These are phyloP conservation scores for Wickerhamomyces ciferrii DNA, from an alignment of 805 yeast species.

Conservation along the genomic window DNA sequence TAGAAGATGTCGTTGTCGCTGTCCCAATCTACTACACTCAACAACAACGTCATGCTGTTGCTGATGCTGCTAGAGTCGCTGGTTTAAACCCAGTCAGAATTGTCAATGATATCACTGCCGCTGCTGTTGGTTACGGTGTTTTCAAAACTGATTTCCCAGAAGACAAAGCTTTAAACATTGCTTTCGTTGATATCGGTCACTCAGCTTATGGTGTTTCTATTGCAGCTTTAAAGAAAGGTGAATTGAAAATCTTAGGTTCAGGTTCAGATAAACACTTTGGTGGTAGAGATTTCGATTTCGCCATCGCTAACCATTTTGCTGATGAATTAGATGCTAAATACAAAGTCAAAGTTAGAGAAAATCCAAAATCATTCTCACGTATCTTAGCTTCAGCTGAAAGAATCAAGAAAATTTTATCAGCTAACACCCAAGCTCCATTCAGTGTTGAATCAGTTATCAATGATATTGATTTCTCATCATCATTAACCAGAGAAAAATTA, in stretches of 20 bases:
- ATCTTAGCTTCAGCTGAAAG: conserved; percentile 88
- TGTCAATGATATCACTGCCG: conserved; percentile 96
- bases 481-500: conserved; percentile 84
- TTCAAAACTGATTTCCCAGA: conserved; percentile 96
- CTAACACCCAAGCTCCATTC: conserved; percentile 92
- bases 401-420: conserved; percentile 93
- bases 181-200: conserved; percentile 96
- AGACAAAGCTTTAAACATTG: conserved; percentile 84
- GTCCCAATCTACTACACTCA: conserved; percentile 98
- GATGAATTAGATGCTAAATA: conserved; percentile 86
- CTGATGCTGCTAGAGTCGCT: conserved; percentile 93
- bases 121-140: conserved; percentile 98
- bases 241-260: conserved; percentile 85
- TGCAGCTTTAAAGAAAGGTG: conserved; percentile 93
- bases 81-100: conserved; percentile 98
- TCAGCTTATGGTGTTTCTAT: conserved; percentile 88
- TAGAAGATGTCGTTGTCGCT: conserved; percentile 86
- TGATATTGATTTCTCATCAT: conserved; percentile 91
- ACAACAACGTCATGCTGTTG: conserved; percentile 91
- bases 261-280: conserved; percentile 96
- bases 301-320: conserved; percentile 92
- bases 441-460: conserved; percentile 95
- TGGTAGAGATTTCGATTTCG: conserved; percentile 94
- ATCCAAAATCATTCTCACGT: conserved; percentile 94
- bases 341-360: conserved; percentile 86